Base-by-base conservation (phyloP, 2,329 filamentous ascomycete species). In the Diaporthe australafricana region DNA sequence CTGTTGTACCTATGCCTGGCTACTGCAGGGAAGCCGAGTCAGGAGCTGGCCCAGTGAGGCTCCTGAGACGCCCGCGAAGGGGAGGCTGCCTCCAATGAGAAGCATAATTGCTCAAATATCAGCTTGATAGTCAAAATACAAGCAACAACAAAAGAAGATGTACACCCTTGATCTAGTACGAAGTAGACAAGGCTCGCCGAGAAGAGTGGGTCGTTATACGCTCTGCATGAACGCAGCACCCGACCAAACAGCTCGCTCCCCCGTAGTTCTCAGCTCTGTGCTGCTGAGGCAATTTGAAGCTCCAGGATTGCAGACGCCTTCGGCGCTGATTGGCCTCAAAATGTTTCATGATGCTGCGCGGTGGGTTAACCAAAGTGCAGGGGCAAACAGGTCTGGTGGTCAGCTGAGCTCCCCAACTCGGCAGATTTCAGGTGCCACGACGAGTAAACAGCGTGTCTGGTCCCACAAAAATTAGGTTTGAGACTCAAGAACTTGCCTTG, bases 381-480 rank as follows among this genome's bases (percentile, higher is more conserved):
- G 60, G 60, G 42, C 2, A 32, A 22, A 63, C 35, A 63, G 60
- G 60, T 63, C 40, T 63, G 60, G 60, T 63, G 57, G 60, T 63
- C 60, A 48, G 60, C 42, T 48, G 42, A 63, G 60, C 60, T 48
- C 42, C 35, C 42, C 60, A 48, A 63, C 42, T 38, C 60, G 60
- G 60, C 60, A 48, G 60, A 63, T 48, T 63, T 30, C 27, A 35
- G 27, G 20, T 48, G 42, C 60, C 27, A 40, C 57, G 45, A 25
- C 57, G 22, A 32, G 40, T 56, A 47, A 55, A 57, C 25, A 22
- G 27, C 25, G 40, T 35, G 27, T 48, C 9, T 35, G 60, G 53
- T 69, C 66, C 53, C 66, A 69, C 53, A 60, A 60, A 69, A 60
- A 56, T 42, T 60, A 60, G 60, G 42, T 69, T 50, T 60, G 53